Evolutionary conservation across 371 early-diverging fungal species (phyloP).

Genomic region (Choanephora cucurbitarum): DNA sequence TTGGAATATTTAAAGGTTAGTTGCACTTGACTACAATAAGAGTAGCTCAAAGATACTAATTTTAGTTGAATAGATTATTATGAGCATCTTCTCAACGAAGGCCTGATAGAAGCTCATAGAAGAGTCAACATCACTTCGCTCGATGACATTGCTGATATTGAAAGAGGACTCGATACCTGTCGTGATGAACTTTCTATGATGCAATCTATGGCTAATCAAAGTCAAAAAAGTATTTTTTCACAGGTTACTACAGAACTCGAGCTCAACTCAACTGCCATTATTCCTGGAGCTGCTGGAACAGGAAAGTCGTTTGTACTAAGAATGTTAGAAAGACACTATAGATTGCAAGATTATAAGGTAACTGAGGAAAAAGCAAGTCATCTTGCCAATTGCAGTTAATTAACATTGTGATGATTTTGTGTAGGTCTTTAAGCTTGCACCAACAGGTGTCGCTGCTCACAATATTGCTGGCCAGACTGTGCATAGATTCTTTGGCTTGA

Average conservation of each 20-base stretch:
- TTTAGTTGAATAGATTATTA: not conserved
- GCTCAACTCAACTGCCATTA: not conserved
- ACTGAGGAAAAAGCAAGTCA: too few relatives aligned
- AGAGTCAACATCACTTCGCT: not conserved
- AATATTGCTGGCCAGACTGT: not conserved
- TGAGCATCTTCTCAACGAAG: not conserved
- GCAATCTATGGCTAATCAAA: not conserved
- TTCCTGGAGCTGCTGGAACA: not conserved
- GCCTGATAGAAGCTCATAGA: not conserved
- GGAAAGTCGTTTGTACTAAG: not conserved
- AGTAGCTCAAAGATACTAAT: not conserved
- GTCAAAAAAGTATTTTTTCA: not conserved
- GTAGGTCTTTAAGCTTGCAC: slow-evolving; percentile 1
- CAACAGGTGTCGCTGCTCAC: slow-evolving; percentile 1
- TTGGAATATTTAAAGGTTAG: not conserved
- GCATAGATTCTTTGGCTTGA: slow-evolving; percentile 1
- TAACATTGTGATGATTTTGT: not conserved
- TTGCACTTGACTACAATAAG: not conserved
- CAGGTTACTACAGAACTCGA: not conserved
- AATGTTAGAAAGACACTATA: not conserved
- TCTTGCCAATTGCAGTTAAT: too few relatives aligned
- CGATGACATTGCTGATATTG: not conserved
- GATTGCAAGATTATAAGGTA: not conserved
- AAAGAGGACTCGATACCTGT: not conserved
- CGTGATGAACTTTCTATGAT: not conserved